These are phyloP conservation scores for Tolypocladium sp. DNA, from an alignment of 2,329 filamentous ascomycete genomes.

Conservation along the genomic window DNA sequence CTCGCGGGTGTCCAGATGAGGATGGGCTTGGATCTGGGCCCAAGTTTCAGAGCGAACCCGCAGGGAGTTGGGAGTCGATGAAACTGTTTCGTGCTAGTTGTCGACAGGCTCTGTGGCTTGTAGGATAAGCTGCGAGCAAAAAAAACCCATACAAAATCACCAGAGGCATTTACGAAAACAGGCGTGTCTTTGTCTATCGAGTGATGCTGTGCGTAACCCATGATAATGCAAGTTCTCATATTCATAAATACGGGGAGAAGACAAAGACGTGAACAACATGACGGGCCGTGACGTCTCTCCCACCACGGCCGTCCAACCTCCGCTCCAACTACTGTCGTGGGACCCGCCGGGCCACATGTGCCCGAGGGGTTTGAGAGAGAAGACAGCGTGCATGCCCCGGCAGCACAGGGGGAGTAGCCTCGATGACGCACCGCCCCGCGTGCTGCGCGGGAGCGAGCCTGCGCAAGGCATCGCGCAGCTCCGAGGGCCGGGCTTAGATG, in stretches of 20 bases:
- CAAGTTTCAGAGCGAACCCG: background rate
- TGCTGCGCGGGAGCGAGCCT: background rate
- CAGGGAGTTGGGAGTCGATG: background rate
- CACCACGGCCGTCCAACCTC: conserved; percentile 37
- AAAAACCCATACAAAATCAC: conserved; percentile 1
- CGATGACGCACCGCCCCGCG: background rate
- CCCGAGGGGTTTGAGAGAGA: conserved; percentile 47
- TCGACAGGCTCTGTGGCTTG: background rate
- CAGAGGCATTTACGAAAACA: conserved; percentile 7
- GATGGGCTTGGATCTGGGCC: background rate
- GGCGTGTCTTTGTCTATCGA: conserved; percentile 16
- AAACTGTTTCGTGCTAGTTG: background rate
- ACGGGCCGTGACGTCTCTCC: conserved; percentile 52
- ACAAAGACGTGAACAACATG: conserved; percentile 12
- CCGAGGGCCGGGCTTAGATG: conserved; percentile 50
- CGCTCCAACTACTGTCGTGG: conserved; percentile 38
- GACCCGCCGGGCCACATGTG: conserved; percentile 14
- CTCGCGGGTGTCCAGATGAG: background rate
- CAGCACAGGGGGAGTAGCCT: background rate
- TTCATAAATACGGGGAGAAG: conserved; percentile 12
- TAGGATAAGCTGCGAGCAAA: background rate
- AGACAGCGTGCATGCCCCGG: conserved; percentile 44
- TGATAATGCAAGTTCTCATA: conserved; percentile 14
- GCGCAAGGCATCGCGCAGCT: background rate
- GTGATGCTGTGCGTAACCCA: conserved; percentile 7